Evolutionary conservation across 2,329 filamentous ascomycete species (phyloP), one percentile per base, ranked within the genome.

Genomic region (Verticillium nonalfalfae): DNA sequence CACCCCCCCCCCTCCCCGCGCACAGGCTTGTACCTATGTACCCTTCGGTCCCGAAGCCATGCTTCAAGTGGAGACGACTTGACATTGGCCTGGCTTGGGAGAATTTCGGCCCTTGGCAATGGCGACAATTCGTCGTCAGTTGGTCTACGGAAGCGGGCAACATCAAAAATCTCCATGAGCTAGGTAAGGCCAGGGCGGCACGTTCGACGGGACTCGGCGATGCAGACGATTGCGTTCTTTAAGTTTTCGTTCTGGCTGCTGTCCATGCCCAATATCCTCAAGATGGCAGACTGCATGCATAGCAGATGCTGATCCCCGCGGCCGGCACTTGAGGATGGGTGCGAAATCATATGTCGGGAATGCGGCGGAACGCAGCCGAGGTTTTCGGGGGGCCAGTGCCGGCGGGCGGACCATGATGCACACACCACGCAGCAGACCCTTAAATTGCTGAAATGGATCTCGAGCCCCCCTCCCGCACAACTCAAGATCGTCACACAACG

Each of bases 41-140:
- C 34, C 57, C 57, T 52, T 58, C 57, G 57, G 57, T 58, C 57
- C 57, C 57, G 57, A 58, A 33, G 21, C 36, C 38, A 58, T 34
- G 57, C 15, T 18, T 26, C 18, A 13, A 21, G 45, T 52, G 45
- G 45, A 21, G 45, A 9, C 45, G 45, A 21, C 7, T 18, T 13
- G n/a, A 21, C 45, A 52, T 18, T 52, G 45, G 45, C 21, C n/a
- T 52, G 45, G 13, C 18, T 26, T 52, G 10, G 45, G n/a, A 18
- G 39, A 21, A 52, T 21, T 26, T 21, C 45, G 45, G 45, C 18
- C 45, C 45, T 52, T 52, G 45, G 18, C n/a, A 31, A 52, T 13
- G n/a, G 21, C 21, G 45, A 52, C 45, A 18, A 18, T 18, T 52
- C 45, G 45, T 52, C 18, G n/a, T 13, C 39, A 52, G 45, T 21